Conservation (phyloP, 768 basidiomycete genomes). For the Rhodotorula babjevae region DNA sequence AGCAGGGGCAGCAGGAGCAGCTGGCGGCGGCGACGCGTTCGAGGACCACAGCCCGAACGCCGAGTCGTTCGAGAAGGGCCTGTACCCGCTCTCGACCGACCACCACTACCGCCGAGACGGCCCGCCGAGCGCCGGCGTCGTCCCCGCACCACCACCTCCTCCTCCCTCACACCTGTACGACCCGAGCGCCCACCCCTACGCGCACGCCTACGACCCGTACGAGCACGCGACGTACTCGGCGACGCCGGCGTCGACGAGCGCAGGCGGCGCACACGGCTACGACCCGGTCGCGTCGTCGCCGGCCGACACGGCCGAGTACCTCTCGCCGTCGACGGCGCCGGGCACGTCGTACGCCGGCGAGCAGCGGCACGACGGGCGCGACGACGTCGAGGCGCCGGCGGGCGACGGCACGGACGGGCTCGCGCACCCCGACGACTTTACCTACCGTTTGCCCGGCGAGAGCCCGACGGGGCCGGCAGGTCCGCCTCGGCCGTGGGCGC, state of each 20-base stretch:
- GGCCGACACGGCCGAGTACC: not conserved
- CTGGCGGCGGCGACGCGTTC: not conserved
- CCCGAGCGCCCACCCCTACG: not conserved
- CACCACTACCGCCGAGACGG: not conserved
- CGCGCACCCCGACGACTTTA: constrained; percentile 33
- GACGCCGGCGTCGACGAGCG: not conserved
- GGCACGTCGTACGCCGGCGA: no score
- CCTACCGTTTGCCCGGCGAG: constrained; percentile 8
- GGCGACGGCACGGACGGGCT: constrained; percentile 14
- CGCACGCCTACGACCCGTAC: not conserved
- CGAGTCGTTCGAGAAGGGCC: not conserved
- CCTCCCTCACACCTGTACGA: not conserved
- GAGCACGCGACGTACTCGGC: not conserved
- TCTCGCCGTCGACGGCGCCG: not conserved
- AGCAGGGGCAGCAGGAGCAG: not conserved
- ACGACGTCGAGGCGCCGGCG: not conserved
- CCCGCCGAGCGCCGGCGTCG: not conserved
- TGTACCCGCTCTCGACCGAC: not conserved
- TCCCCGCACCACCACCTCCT: not conserved
- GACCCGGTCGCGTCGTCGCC: constrained; percentile 14
- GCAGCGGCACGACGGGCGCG: no score
- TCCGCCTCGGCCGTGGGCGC: not conserved
- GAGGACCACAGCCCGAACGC: constrained; percentile 8
- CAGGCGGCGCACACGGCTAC: not conserved
- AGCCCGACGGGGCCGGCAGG: not conserved